Evolutionary conservation across 352 stramenopile genomes (phyloP).

Genomic region (Halophytophthora batemanensis): DNA sequence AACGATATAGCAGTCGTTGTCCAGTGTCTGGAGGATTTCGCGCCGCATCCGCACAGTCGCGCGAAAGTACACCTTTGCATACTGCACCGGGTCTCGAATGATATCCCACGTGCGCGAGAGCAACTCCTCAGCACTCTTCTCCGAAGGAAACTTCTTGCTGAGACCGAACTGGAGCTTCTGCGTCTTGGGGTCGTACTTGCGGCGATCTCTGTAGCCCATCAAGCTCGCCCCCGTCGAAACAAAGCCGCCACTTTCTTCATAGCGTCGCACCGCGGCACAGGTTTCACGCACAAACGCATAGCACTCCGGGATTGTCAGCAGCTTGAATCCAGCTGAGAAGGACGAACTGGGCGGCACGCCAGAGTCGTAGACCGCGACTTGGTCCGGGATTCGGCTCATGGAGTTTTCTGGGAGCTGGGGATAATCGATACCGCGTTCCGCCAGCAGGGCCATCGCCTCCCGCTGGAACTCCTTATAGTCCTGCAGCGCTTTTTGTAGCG

Average conservation of each 20-base stretch:
- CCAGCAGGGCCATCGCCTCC: slow-evolving; percentile 15
- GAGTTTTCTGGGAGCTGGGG: background rate
- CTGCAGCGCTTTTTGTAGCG: slow-evolving; percentile 26
- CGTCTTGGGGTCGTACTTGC: slow-evolving; percentile 21
- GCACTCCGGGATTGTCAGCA: slow-evolving; percentile 11
- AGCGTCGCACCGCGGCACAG: slow-evolving; percentile 30
- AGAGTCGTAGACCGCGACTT: slow-evolving; percentile 14
- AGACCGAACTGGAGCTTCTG: background rate
- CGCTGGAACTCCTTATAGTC: slow-evolving; percentile 34
- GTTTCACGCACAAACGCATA: slow-evolving; percentile 40
- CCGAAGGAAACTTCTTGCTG: slow-evolving; percentile 26
- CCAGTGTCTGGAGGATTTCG: slow-evolving; percentile 44
- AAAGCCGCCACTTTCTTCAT: slow-evolving; percentile 13
- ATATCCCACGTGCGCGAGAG: slow-evolving; percentile 34
- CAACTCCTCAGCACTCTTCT: slow-evolving; percentile 19
- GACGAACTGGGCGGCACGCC: slow-evolving; percentile 39
- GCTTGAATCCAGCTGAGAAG: slow-evolving; percentile 31
- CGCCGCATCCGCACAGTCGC: slow-evolving; percentile 32
- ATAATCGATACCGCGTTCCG: slow-evolving; percentile 9
- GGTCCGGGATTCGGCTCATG: background rate
- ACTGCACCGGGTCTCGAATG: slow-evolving; percentile 26
- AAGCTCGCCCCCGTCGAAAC: slow-evolving; percentile 16
- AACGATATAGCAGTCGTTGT: slow-evolving; percentile 50
- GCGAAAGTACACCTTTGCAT: slow-evolving; percentile 36
- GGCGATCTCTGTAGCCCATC: slow-evolving; percentile 28